phyloP scores from a whole-genome alignment of 176 grass and related monocot genomes.

The Zoysia japonica region DNA sequence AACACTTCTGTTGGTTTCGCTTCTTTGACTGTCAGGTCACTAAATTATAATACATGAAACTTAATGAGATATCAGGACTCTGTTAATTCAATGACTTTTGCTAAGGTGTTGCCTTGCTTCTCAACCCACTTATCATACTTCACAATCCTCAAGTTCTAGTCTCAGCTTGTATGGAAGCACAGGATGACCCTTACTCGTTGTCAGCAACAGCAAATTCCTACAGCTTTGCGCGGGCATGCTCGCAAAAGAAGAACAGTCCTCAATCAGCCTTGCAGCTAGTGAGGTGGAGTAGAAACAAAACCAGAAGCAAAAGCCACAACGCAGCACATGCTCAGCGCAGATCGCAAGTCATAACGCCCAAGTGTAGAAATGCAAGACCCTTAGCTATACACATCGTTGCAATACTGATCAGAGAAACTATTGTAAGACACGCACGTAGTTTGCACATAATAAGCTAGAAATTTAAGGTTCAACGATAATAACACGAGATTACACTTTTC shows the following conservation, averaged over 20 bases:
- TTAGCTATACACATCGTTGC: neutral
- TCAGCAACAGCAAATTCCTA: neutral
- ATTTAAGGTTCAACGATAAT: constrained; percentile 7
- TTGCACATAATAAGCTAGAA: constrained; percentile 9
- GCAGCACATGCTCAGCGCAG: no score
- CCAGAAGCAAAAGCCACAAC: neutral
- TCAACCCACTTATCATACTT: neutral
- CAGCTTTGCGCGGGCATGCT: constrained; percentile 11
- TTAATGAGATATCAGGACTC: no score
- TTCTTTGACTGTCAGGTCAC: neutral
- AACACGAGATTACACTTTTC: constrained; percentile 30
- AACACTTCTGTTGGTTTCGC: neutral
- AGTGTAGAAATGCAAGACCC: neutral
- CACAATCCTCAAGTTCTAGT: neutral
- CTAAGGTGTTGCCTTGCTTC: no score
- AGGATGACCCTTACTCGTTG: neutral
- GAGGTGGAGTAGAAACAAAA: neutral
- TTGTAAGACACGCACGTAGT: neutral
- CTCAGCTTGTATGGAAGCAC: neutral
- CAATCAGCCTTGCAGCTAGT: neutral
- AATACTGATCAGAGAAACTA: neutral
- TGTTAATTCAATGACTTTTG: no score
- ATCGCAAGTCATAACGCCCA: neutral
- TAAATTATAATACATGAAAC: no score
- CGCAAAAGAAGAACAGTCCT: neutral